A percentile compares a stretch with the other conserved stretches of the same genome.
Evolutionary conservation across 768 basidiomycete genomes (phyloP).

Genomic region (Kwoniella newhampshirensis): DNA sequence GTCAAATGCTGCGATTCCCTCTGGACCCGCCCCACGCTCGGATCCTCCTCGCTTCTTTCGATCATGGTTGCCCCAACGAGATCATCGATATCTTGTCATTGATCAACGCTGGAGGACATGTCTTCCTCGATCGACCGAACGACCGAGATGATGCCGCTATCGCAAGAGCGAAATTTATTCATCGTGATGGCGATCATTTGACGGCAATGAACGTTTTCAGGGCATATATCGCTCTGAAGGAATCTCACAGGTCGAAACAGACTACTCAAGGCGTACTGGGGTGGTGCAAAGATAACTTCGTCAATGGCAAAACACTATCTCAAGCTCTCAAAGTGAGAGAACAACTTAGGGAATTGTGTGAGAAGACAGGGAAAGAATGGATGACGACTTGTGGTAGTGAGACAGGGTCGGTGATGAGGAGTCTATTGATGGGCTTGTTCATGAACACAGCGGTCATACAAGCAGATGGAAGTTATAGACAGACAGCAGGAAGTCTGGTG

Average conservation of each 20-base stretch:
- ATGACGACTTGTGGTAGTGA: slow-evolving; percentile 63
- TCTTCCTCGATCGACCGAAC: slow-evolving; percentile 71
- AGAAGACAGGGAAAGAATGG: slow-evolving; percentile 63
- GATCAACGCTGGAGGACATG: slow-evolving; percentile 73
- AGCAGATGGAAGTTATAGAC: slow-evolving; percentile 74
- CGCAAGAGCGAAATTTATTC: slow-evolving; percentile 73
- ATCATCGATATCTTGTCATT: slow-evolving; percentile 82
- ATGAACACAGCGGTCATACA: slow-evolving; percentile 81
- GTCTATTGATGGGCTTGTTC: slow-evolving; percentile 72
- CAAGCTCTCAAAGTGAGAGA: slow-evolving; percentile 76
- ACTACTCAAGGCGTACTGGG: slow-evolving; percentile 34
- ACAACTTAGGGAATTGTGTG: slow-evolving; percentile 71
- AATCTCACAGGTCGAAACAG: slow-evolving; percentile 13
- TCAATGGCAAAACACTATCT: slow-evolving; percentile 76
- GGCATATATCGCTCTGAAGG: slow-evolving; percentile 65
- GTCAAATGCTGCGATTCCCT: slow-evolving; percentile 84
- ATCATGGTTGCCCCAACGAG: slow-evolving; percentile 70
- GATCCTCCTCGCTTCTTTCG: slow-evolving; percentile 73
- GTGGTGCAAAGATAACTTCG: slow-evolving; percentile 81
- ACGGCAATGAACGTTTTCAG: slow-evolving; percentile 81
- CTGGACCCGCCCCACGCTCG: slow-evolving; percentile 83
- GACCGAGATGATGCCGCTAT: slow-evolving; percentile 66
- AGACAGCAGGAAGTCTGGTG: slow-evolving; percentile 61
- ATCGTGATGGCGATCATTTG: slow-evolving; percentile 85
- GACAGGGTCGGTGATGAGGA: slow-evolving; percentile 67